Evolutionary conservation across 495 filamentous ascomycete genomes (phyloP).

Genomic region (Podospora sp.): DNA sequence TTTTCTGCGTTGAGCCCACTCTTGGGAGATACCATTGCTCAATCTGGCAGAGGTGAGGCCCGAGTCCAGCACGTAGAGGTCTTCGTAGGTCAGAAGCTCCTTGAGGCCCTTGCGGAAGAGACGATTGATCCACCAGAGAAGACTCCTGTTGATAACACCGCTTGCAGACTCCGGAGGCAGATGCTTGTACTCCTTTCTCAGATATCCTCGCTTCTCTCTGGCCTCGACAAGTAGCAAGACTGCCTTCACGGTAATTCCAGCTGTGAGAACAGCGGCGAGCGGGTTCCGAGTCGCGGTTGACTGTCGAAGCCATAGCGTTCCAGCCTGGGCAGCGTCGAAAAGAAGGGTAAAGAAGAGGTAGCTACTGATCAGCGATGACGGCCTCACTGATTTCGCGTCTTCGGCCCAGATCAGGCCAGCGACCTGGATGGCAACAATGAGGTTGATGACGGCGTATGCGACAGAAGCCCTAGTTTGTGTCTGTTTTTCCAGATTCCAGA

Average conservation of each 20-base stretch:
- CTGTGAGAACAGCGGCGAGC: background rate
- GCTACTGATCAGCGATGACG: conserved; percentile 44
- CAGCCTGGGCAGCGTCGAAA: conserved; percentile 51
- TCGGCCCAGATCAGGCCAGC: conserved; percentile 1
- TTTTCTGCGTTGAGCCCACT: conserved; percentile 14
- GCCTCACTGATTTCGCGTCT: background rate
- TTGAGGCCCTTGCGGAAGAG: conserved; percentile 29
- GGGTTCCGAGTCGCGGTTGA: conserved; percentile 35
- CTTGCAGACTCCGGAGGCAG: conserved; percentile 30
- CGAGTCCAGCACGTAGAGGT: conserved; percentile 23
- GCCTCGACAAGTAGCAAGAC: conserved; percentile 11
- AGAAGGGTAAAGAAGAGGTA: conserved; percentile 58
- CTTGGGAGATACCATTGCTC: background rate
- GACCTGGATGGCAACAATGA: background rate
- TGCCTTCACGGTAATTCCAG: background rate
- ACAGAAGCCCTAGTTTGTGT: background rate
- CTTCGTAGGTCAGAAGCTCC: conserved; percentile 18
- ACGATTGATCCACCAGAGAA: conserved; percentile 40
- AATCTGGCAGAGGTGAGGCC: background rate
- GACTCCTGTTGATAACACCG: conserved; percentile 25
- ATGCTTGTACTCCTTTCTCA: conserved; percentile 46
- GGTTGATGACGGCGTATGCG: background rate
- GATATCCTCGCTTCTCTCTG: conserved; percentile 28
- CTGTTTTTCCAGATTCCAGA: background rate
- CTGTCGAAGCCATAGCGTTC: conserved; percentile 36